A percentile compares a stretch with the other conserved stretches of the same genome.
phyloP scores from a whole-genome alignment of 2,329 filamentous ascomycete species.

The Didymosphaeria variabile region DNA sequence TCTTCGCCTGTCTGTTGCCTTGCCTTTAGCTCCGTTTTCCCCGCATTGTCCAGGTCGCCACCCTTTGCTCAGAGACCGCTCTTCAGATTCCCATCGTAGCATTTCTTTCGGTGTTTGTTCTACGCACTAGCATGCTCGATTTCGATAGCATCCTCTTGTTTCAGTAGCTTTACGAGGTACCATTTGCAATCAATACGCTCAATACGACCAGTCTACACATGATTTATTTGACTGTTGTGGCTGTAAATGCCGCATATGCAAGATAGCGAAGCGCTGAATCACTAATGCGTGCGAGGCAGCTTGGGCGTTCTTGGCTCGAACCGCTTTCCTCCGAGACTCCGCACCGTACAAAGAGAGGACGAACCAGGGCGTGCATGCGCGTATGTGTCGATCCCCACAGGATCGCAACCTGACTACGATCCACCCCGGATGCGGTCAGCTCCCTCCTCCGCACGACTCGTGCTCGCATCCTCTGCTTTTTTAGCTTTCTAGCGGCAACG shows the following conservation, averaged over 20 bases:
- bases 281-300: background rate
- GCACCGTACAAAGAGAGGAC: constrained; percentile 26
- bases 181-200: background rate
- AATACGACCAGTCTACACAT: constrained; percentile 5
- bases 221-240: background rate
- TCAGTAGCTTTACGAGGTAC: background rate
- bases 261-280: constrained; percentile 8
- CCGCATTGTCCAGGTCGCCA: background rate
- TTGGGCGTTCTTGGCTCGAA: constrained; percentile 21
- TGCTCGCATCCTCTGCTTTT: constrained; percentile 10
- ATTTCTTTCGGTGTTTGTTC: background rate
- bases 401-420: constrained; percentile 16
- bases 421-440: constrained; percentile 7
- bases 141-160: background rate
- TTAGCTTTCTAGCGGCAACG: constrained; percentile 5
- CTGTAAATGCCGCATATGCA: constrained; percentile 8
- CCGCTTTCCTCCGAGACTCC: constrained; percentile 22
- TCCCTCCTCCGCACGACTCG: constrained; percentile 18
- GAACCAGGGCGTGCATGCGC: constrained; percentile 25
- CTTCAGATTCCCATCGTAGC: constrained; percentile 19
- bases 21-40: constrained; percentile 6
- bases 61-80: constrained; percentile 4
- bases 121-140: background rate
- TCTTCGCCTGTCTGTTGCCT: constrained; percentile 11
- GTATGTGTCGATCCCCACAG: constrained; percentile 6